Percentiles rank a stretch among this genome's conserved stretches.
These are phyloP conservation scores for apple (Malus domestica) DNA, from an alignment of 306 rosid species.

Conservation along the genomic window ASM211411v1 NC_041799.1:5588501-5589000, in stretches of 20 bases:
- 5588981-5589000: background rate
- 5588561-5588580: conserved; percentile 54
- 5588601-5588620: conserved; percentile 73
- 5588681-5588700: conserved; percentile 66
- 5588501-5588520: conserved; percentile 86
- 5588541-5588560: conserved; percentile 73
- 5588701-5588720: conserved; percentile 90
- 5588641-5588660: conserved; percentile 51
- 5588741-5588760: conserved; percentile 65
- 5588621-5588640: conserved; percentile 78
- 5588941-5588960: background rate
- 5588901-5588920: background rate
- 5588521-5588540: conserved; percentile 80
- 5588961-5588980: background rate
- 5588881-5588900: background rate
- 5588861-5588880: background rate
- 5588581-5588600: conserved; percentile 50
- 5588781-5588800: conserved; percentile 86
- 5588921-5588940: background rate
- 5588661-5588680: conserved; percentile 62
- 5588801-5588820: background rate
- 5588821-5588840: background rate
- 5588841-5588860: background rate
- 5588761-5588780: conserved; percentile 66
- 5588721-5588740: conserved; percentile 67